Evolutionary conservation across 2,329 filamentous ascomycete species (phyloP).

Genomic region (Penicillium janthinellum): DNA sequence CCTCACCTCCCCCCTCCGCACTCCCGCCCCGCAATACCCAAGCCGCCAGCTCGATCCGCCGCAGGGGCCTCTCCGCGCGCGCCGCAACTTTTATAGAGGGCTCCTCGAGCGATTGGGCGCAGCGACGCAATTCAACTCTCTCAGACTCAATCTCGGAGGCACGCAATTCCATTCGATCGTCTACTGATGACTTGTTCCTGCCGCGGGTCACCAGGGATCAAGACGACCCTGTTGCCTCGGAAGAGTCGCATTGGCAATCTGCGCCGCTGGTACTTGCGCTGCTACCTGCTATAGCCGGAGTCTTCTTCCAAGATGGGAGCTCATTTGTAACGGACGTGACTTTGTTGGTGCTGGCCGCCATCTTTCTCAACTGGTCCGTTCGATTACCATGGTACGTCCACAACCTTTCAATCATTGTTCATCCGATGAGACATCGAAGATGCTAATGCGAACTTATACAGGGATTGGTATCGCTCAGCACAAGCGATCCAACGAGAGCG

Average conservation of each 20-base stretch:
- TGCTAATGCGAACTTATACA: slow-evolving; percentile 30
- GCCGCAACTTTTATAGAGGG: slow-evolving; percentile 42
- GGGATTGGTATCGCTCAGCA: slow-evolving; percentile 74
- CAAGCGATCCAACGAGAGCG: slow-evolving; percentile 61
- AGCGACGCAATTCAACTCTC: slow-evolving; percentile 74
- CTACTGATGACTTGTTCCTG: slow-evolving; percentile 70
- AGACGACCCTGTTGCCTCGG: slow-evolving; percentile 44
- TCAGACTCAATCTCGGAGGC: slow-evolving; percentile 74
- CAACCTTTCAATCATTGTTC: slow-evolving; percentile 5
- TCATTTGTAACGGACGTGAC: slow-evolving; percentile 83
- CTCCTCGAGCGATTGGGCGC: slow-evolving; percentile 33
- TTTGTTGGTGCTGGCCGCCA: slow-evolving; percentile 73
- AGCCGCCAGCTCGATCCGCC: slow-evolving; percentile 29
- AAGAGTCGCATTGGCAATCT: slow-evolving; percentile 72
- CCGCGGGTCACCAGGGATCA: slow-evolving; percentile 51
- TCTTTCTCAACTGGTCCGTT: slow-evolving; percentile 92
- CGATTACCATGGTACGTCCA: slow-evolving; percentile 76
- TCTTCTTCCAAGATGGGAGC: slow-evolving; percentile 82
- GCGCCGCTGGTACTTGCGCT: slow-evolving; percentile 82
- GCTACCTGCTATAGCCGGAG: slow-evolving; percentile 79
- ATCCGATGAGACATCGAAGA: background rate
- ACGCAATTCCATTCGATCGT: slow-evolving; percentile 63
- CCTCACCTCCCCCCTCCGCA: slow-evolving; percentile 8
- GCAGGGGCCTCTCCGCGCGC: slow-evolving; percentile 40
- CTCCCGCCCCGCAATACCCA: slow-evolving; percentile 17